These are phyloP conservation scores for Trypethelium eluteriae DNA, from an alignment of 495 filamentous ascomycete species.

Conservation along the genomic window DNA sequence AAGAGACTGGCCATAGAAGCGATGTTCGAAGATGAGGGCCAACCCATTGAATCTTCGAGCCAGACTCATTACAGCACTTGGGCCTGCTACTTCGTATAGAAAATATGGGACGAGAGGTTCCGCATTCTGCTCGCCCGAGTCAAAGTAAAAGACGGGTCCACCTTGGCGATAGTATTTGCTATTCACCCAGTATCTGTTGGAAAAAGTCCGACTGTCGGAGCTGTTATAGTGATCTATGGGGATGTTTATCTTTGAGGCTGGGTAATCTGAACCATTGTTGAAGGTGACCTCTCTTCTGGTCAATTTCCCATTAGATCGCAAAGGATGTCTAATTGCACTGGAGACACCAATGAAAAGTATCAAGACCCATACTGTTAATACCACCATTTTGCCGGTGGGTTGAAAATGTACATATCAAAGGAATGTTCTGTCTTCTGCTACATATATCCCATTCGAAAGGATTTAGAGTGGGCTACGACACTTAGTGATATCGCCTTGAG, in stretches of 20 bases:
- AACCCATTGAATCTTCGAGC: constrained; percentile 14
- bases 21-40: constrained; percentile 16
- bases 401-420: not conserved
- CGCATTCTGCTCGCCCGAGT: constrained; percentile 18
- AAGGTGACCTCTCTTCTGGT: constrained; percentile 11
- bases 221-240: constrained; percentile 20
- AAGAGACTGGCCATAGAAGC: constrained; percentile 17
- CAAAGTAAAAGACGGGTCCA: constrained; percentile 18
- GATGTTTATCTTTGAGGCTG: constrained; percentile 12
- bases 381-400: not conserved
- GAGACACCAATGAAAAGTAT: not conserved
- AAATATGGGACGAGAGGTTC: constrained; percentile 17
- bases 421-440: not conserved
- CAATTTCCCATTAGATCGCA: not conserved
- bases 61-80: constrained; percentile 13
- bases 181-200: constrained; percentile 16
- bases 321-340: not conserved
- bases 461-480: too few species aligned
- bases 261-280: constrained; percentile 9
- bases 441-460: too few species aligned
- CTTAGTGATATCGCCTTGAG: not conserved
- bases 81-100: constrained; percentile 16
- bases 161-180: constrained; percentile 11
- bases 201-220: constrained; percentile 14
- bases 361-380: not conserved